Conservation (phyloP, 108 stramenopile genomes). For the Poteriospumella lacustris region DNA sequence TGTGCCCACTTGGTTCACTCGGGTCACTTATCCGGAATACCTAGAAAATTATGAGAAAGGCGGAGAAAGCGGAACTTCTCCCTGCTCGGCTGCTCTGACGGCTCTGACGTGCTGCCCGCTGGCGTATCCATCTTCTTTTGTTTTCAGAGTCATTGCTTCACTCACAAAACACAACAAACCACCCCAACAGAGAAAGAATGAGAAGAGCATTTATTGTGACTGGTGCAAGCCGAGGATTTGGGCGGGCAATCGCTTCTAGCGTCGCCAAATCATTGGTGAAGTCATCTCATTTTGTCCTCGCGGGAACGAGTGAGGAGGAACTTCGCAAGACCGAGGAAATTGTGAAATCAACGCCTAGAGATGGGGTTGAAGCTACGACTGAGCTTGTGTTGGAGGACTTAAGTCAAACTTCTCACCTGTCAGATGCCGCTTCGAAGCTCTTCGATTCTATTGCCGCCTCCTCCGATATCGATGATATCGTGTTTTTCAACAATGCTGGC, state of each 20-base stretch:
- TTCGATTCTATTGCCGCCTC: neutral
- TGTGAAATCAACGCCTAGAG: constrained; percentile 35
- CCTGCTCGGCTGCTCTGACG: no score
- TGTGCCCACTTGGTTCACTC: no score
- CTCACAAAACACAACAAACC: no score
- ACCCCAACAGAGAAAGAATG: no score
- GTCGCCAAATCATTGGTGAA: constrained; percentile 31
- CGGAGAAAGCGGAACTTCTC: no score
- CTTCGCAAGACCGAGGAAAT: neutral
- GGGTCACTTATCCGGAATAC: no score
- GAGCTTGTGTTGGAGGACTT: constrained; percentile 22
- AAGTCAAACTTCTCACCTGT: neutral
- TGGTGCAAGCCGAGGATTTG: constrained; percentile 50
- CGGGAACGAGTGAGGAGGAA: constrained; percentile 27
- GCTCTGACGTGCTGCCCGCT: no score
- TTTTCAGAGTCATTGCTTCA: no score
- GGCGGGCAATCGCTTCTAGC: constrained; percentile 40
- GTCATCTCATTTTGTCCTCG: constrained; percentile 33
- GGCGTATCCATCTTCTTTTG: no score
- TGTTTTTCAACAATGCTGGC: constrained; percentile 53
- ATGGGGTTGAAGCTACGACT: constrained; percentile 17
- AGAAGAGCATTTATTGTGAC: constrained; percentile 37
- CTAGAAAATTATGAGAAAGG: no score
- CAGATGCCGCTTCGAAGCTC: neutral
- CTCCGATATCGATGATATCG: neutral